Base-by-base conservation (phyloP, 805 yeast species). In the Metschnikowia matae region DNA sequence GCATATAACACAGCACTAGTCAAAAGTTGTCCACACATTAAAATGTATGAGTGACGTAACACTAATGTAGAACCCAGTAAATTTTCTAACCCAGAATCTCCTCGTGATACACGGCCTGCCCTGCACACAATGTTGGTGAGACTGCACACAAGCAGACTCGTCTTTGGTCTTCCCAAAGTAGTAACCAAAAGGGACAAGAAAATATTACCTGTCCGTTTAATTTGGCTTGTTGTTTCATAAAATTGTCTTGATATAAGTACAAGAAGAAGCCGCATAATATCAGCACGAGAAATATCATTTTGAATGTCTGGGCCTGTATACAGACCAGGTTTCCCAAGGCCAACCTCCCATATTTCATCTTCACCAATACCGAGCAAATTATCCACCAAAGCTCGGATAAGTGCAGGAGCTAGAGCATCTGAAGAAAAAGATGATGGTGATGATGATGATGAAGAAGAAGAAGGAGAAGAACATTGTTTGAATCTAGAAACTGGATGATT, bases 281-380 rank as follows among this genome's bases (percentile, higher is more conserved):
- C 95, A 4, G 83, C 67, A 58, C 96, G 77, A 61, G 87, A 82
- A 23, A 81, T 63, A 56, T 87, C 91, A 38, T 81, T 60, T 3
- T 64, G 49, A 6, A 62, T 47, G 40, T 69, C 65, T 0, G 71
- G 66, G 2, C 61, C 45, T 6, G 18, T 46, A 49, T 60, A 64
- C 46, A 58, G 63, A 4, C 64, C 50, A 1, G 78, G 67, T 3
- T 70, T 63, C 2, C 89, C 91, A 32, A 90, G 75, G 5, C 96
- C 97, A 3, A 86, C 81, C 58, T 87, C 95, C 96, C 97, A 90
- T 1, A 85, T 71, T 6, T 70, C 54, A 32, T 18, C 21, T 15
- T 23, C 23, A 41, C 20, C 26, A 15, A 48, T 81, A 10, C 75
- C 71, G 36, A 74, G 71, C 40, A 85, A 63, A n/a, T 85, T 64